Evolutionary conservation across 768 basidiomycete genomes (phyloP), one percentile per base, ranked within the genome.

Genomic region (Plicaturopsis crispa): DNA sequence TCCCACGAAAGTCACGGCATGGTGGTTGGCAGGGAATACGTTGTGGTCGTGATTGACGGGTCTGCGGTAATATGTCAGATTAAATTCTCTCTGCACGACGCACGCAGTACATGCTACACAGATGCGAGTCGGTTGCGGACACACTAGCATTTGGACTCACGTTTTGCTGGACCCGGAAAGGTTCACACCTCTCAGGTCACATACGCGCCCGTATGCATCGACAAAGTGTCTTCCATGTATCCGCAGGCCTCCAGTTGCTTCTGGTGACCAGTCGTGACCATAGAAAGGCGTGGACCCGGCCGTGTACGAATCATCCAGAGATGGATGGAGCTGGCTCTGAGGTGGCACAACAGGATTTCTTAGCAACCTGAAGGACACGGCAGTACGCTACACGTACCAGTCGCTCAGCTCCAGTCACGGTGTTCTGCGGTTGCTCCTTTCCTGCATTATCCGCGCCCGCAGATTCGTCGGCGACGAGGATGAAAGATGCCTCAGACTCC

Each of bases 141-240:
- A 33, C 31, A 22, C 16, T 35, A 10, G 19, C 34, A 36, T 6
- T 24, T 39, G 21, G 33, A 66, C 78, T 42, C 56, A 87, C 90
- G 78, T 75, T 68, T 97, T 97, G 48, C 75, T 80, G 21, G 69
- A 73, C 4, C 89, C 92, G 3, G 84, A 78, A 24, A 97, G 59
- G 55, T 96, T 96, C 22, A 85, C 88, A 6, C 93, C 93, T 43
- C 90, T 69, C 26, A 92, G 63, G 40, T 67, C 73, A 52, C 92
- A 82, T 3, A 93, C 79, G 33, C 93, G 75, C 3, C 86, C 87
- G 49, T 78, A 75, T 1, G 60, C 61, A 54, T 98, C 93, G 2
- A 91, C 62, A 48, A 96, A 87, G 54, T 96, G 79, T 12, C 88
- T 68, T 0, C 91, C 91, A 38, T 75, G 71, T 1, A 75, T 67